These are phyloP conservation scores for Coniochaeta sp. DNA, from an alignment of 2,329 filamentous ascomycete species.

Conservation along the genomic window DNA sequence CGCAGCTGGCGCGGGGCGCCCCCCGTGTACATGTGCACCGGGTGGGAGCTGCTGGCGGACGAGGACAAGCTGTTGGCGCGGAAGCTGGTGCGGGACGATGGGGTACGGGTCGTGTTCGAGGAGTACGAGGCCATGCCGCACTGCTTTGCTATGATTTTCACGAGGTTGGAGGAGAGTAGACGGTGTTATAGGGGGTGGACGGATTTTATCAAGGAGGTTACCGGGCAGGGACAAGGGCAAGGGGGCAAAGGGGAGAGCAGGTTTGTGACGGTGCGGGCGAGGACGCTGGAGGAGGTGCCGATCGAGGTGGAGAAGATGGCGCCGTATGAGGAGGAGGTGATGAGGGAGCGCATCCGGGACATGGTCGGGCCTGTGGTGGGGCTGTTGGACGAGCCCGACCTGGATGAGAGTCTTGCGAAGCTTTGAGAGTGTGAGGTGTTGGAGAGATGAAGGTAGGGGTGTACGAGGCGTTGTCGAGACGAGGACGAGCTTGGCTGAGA, in stretches of 20 bases:
- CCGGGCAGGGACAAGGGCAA: conserved; percentile 23
- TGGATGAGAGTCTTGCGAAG: background rate
- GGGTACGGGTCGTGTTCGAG: conserved; percentile 56
- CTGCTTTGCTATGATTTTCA: conserved; percentile 56
- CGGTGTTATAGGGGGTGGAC: conserved; percentile 50
- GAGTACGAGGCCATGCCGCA: conserved; percentile 80
- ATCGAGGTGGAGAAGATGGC: conserved; percentile 35
- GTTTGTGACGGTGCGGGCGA: conserved; percentile 40
- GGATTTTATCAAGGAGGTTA: conserved; percentile 38
- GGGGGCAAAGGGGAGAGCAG: conserved; percentile 17
- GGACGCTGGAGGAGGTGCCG: conserved; percentile 39
- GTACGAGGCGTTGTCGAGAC: no score
- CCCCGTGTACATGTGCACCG: conserved; percentile 61
- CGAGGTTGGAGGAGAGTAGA: conserved; percentile 32
- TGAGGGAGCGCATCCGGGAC: conserved; percentile 29
- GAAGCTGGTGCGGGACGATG: conserved; percentile 46
- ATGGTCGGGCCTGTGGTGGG: conserved; percentile 11
- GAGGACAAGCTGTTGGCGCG: conserved; percentile 56
- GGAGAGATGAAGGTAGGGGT: no score
- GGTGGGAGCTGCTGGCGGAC: conserved; percentile 66
- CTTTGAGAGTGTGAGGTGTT: background rate
- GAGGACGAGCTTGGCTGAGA: no score
- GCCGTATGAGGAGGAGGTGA: conserved; percentile 33
- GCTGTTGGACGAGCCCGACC: background rate
- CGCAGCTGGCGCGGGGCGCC: conserved; percentile 53